phyloP scores from a whole-genome alignment of 2,329 filamentous ascomycete species.

The Fragosphaeria purpurea region DNA sequence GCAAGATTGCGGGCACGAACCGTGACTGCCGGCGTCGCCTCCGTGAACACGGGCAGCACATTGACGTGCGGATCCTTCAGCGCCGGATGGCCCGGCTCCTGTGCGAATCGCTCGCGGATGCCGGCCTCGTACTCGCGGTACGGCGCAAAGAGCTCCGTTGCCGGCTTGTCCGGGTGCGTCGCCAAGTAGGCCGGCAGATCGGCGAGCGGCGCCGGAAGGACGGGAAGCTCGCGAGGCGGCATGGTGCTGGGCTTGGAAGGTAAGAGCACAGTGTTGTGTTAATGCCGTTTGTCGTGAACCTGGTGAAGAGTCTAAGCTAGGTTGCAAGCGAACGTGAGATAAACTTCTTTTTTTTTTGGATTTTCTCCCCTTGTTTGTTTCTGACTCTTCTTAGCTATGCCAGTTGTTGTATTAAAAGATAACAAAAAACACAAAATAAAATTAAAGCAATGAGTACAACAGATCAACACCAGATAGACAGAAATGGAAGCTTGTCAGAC shows the following conservation, averaged over 20 bases:
- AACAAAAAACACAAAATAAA: no score
- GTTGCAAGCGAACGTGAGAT: no score
- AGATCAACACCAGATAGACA: no score
- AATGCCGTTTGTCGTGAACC: no score
- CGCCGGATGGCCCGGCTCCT: slow-evolving; percentile 50
- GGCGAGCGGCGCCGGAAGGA: slow-evolving; percentile 35
- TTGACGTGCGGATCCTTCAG: slow-evolving; percentile 51
- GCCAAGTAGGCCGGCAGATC: slow-evolving; percentile 44
- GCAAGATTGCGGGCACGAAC: slow-evolving; percentile 51
- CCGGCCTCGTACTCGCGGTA: slow-evolving; percentile 59
- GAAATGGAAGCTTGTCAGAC: no score
- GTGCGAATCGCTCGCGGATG: slow-evolving; percentile 58
- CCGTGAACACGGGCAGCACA: slow-evolving; percentile 54
- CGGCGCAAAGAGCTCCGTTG: slow-evolving; percentile 51
- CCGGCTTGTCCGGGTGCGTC: slow-evolving; percentile 39
- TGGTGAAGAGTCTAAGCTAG: no score
- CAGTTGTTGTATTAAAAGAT: no score
- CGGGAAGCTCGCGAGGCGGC: slow-evolving; percentile 29
- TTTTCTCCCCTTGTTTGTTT: no score
- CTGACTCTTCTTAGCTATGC: no score
- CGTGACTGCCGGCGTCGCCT: slow-evolving; percentile 45
- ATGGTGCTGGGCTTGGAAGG: slow-evolving; percentile 17
- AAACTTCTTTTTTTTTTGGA: no score
- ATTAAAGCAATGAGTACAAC: no score
- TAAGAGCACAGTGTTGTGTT: no score